These are phyloP conservation scores for Chaetomium strumarium DNA, from an alignment of 2,329 filamentous ascomycete species.

Conservation along the genomic window DNA sequence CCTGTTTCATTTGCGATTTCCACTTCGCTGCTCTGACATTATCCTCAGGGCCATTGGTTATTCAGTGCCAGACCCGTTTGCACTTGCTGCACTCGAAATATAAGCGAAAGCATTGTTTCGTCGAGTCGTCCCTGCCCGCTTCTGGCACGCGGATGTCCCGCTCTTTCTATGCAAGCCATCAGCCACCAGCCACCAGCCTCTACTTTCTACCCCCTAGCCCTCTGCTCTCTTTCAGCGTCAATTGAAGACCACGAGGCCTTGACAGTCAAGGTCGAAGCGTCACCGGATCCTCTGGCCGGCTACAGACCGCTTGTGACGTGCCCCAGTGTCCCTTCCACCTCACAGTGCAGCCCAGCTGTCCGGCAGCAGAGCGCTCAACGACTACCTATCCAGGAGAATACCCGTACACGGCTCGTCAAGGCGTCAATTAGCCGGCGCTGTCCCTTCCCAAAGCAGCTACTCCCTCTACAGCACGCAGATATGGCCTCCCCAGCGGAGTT, in stretches of 20 bases:
- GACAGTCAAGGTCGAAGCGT: not conserved
- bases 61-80: no score
- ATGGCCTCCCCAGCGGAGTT: slow-evolving; percentile 41
- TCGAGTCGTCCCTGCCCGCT: no score
- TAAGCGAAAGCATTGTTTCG: no score
- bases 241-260: not conserved
- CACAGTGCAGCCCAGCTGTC: not conserved
- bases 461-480: not conserved
- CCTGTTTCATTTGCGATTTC: slow-evolving; percentile 1
- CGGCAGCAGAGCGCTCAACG: no score
- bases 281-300: not conserved
- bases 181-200: not conserved
- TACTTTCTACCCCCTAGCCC: not conserved
- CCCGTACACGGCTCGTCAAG: not conserved
- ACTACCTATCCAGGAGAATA: no score
- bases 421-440: slow-evolving; percentile 14
- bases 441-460: not conserved
- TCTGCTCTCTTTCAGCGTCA: not conserved
- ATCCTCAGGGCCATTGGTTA: not conserved
- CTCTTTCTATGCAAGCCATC: not conserved
- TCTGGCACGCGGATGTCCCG: no score
- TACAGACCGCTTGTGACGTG: not conserved
- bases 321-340: not conserved
- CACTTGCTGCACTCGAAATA: no score
- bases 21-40: not conserved